Percentiles rank a stretch among this genome's conserved stretches.
phyloP scores from a whole-genome alignment of 1,284 basidiomycete species.

The Cryptococcus sp. region DNA sequence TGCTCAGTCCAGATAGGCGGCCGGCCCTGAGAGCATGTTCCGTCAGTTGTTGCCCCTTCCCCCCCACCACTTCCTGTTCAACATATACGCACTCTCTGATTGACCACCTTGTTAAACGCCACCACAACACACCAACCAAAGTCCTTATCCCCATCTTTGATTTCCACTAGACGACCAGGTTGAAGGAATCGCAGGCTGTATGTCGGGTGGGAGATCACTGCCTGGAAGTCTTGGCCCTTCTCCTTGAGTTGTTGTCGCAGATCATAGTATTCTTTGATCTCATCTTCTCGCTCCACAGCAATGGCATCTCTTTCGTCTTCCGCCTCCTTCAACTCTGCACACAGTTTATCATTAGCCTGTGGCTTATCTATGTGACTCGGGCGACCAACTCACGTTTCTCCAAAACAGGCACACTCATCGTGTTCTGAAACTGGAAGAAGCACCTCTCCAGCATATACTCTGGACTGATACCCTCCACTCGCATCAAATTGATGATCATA shows the following conservation, averaged over 20 bases:
- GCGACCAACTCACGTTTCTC: conserved; percentile 65
- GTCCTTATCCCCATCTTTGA: conserved; percentile 80
- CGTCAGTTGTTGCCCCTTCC: neutral
- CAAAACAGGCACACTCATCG: conserved; percentile 77
- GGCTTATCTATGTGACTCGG: neutral
- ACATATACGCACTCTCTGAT: conserved; percentile 51
- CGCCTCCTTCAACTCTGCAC: conserved; percentile 67
- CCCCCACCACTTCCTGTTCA: neutral
- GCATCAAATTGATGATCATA: conserved; percentile 98
- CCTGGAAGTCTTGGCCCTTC: conserved; percentile 77
- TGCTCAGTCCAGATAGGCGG: conserved; percentile 42
- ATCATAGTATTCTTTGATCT: conserved; percentile 87
- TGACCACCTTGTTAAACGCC: conserved; percentile 72
- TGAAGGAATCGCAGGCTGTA: conserved; percentile 93
- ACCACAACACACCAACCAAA: conserved; percentile 96
- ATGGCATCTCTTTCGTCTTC: conserved; percentile 68
- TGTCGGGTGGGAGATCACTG: conserved; percentile 89
- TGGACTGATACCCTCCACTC: conserved; percentile 96
- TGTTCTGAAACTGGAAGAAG: conserved; percentile 98
- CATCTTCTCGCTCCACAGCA: conserved; percentile 74
- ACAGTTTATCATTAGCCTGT: neutral
- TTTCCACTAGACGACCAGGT: conserved; percentile 81
- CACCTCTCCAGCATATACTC: conserved; percentile 98
- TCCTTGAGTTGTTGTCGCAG: conserved; percentile 86
- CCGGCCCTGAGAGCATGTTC: conserved; percentile 24